phyloP scores from a whole-genome alignment of 352 stramenopile genomes.

The Elongisporangium undulatum region DNA sequence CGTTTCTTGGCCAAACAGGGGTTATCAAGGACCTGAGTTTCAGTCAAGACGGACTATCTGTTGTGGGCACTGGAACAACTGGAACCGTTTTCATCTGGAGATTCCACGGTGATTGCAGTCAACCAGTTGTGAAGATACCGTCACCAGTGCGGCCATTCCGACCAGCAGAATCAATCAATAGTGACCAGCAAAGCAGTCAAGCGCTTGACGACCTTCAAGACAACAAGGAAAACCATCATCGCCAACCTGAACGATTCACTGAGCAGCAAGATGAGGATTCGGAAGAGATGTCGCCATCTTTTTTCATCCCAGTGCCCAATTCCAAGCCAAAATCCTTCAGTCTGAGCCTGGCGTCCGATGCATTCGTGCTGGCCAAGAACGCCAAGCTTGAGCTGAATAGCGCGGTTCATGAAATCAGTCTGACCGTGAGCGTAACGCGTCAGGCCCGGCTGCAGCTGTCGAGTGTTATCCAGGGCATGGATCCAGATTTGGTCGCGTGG shows the following conservation, averaged over 20 bases:
- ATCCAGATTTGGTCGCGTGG: conserved; percentile 21
- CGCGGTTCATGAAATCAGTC: neutral
- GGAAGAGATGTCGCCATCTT: conserved; percentile 12
- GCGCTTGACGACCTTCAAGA: neutral
- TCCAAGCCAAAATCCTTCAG: conserved; percentile 27
- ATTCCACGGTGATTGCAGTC: conserved; percentile 38
- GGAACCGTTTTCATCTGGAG: conserved; percentile 56
- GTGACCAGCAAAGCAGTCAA: neutral
- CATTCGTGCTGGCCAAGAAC: conserved; percentile 15
- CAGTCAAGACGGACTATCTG: conserved; percentile 24
- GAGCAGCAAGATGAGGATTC: neutral
- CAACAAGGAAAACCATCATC: conserved; percentile 1
- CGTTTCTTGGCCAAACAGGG: conserved; percentile 39
- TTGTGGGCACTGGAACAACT: conserved; percentile 38
- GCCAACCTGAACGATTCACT: neutral
- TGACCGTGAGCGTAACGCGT: conserved; percentile 3
- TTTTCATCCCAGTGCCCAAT: conserved; percentile 10
- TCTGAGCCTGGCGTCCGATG: conserved; percentile 28
- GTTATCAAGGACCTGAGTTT: conserved; percentile 36
- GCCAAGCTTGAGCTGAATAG: neutral
- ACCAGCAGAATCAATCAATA: neutral
- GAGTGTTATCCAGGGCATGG: conserved; percentile 2
- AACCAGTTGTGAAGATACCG: neutral
- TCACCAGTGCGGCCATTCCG: neutral
- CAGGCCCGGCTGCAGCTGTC: conserved; percentile 4